Percentiles rank a stretch among this genome's conserved stretches.
Conservation (phyloP, 1,284 basidiomycete genomes). For the Apiotrichum brassicae region DNA sequence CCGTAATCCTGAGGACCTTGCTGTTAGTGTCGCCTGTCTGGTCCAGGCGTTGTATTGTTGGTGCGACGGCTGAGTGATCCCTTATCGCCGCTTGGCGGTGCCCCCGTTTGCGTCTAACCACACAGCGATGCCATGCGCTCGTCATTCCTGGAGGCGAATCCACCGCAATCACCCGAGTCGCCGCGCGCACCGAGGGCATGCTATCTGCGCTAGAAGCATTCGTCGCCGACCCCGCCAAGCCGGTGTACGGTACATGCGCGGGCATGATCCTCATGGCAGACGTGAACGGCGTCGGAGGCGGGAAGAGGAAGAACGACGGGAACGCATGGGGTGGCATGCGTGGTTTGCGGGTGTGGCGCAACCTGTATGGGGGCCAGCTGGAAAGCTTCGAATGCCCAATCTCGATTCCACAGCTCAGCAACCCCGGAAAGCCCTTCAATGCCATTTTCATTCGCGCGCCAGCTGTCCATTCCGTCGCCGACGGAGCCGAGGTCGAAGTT, state of each 20-base stretch:
- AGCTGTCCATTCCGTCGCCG: conserved; percentile 26
- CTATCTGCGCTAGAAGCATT: conserved; percentile 70
- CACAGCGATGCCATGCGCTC: conserved; percentile 64
- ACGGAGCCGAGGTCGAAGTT: conserved; percentile 2
- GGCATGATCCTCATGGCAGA: conserved; percentile 86
- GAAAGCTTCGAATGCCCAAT: conserved; percentile 85
- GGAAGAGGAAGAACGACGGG: conserved; percentile 52
- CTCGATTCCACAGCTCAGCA: conserved; percentile 58
- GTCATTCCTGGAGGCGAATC: conserved; percentile 92
- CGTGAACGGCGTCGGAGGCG: conserved; percentile 57
- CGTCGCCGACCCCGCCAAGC: conserved; percentile 55
- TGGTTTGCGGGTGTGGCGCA: conserved; percentile 72
- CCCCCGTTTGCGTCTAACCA: too few species aligned
- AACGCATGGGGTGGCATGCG: conserved; percentile 60
- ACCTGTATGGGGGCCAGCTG: conserved; percentile 63
- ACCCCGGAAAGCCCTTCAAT: conserved; percentile 62
- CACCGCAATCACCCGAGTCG: conserved; percentile 77
- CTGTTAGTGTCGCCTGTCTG: conserved; percentile 28
- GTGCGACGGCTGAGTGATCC: too few species aligned
- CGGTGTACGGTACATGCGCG: conserved; percentile 95
- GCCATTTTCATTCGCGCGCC: conserved; percentile 96
- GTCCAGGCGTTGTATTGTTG: too few species aligned
- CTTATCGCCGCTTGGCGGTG: too few species aligned
- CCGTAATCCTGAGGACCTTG: conserved; percentile 68
- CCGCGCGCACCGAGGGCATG: conserved; percentile 71